Evolutionary conservation across 2,329 filamentous ascomycete species (phyloP).

Genomic region (Talaromyces sp.): DNA sequence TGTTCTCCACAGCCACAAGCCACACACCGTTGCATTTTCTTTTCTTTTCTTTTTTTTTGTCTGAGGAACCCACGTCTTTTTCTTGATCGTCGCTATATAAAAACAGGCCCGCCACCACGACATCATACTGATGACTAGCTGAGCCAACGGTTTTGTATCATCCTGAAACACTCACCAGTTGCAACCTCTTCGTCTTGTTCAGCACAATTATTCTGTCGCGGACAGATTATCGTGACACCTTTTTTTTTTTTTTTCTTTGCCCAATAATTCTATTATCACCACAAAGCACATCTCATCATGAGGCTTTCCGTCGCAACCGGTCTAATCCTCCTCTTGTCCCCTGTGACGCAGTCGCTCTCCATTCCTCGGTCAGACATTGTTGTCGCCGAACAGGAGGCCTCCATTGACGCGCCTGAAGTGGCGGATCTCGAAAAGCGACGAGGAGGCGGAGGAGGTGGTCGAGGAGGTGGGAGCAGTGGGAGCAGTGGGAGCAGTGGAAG

Average conservation of each 20-base stretch:
- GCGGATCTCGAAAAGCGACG: constrained; percentile 43
- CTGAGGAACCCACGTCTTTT: background rate
- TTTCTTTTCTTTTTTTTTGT: background rate
- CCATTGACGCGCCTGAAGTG: constrained; percentile 10
- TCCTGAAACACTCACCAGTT: background rate
- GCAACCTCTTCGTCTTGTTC: background rate
- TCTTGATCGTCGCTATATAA: background rate
- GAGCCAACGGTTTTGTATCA: background rate
- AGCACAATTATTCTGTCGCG: background rate
- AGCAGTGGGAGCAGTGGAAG: constrained; percentile 18
- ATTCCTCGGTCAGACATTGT: constrained; percentile 19
- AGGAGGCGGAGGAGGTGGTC: constrained; percentile 42
- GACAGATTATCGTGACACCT: background rate
- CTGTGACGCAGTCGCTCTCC: constrained; percentile 22
- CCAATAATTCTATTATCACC: background rate
- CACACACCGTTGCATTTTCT: background rate
- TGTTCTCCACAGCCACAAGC: background rate
- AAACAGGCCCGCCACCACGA: background rate
- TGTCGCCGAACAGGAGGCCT: constrained; percentile 13
- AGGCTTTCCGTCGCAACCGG: constrained; percentile 24
- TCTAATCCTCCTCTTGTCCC: constrained; percentile 24
- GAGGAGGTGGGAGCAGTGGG: constrained; percentile 23
- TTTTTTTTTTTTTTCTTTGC: background rate
- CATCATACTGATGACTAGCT: background rate
- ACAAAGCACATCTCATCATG: constrained; percentile 21